A percentile compares a stretch with the other conserved stretches of the same genome.
Conservation (phyloP, 495 filamentous ascomycete species). For the Trichoderma parareesei region DNA sequence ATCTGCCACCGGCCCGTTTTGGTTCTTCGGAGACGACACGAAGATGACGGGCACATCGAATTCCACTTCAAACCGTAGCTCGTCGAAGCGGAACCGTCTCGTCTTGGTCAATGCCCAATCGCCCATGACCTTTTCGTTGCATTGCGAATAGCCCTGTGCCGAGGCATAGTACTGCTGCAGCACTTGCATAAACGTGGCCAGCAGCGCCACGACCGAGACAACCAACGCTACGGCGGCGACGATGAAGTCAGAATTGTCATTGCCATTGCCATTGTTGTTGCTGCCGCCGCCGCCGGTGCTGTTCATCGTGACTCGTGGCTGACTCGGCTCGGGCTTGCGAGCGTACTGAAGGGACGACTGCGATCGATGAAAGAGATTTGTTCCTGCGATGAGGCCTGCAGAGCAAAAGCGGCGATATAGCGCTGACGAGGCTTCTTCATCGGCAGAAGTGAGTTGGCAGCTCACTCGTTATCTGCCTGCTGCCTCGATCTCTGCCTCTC, state of each 20-base stretch:
- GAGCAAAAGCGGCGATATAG: neutral
- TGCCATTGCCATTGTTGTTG: neutral
- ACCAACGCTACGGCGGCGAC: conserved; percentile 25
- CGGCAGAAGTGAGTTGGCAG: neutral
- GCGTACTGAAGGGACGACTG: neutral
- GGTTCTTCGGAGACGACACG: conserved; percentile 33
- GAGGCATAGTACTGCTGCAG: conserved; percentile 37
- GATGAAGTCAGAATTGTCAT: conserved; percentile 2
- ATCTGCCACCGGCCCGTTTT: conserved; percentile 27
- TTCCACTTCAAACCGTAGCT: conserved; percentile 42
- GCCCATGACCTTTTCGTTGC: conserved; percentile 36
- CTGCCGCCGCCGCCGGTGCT: neutral
- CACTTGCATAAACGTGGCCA: conserved; percentile 33
- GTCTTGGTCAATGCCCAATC: conserved; percentile 34
- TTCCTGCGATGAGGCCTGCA: neutral
- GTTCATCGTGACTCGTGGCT: neutral
- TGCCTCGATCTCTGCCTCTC: neutral
- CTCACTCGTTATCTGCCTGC: neutral
- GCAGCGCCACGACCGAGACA: conserved; percentile 29
- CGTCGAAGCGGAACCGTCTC: conserved; percentile 28
- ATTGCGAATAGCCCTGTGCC: conserved; percentile 33
- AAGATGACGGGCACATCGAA: conserved; percentile 44
- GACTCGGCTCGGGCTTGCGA: neutral
- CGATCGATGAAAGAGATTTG: neutral
- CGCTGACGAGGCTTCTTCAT: neutral